A percentile compares a stretch with the other conserved stretches of the same genome.
Conservation (phyloP, 2,329 filamentous ascomycete genomes). For the Botrytis galanthina region DNA sequence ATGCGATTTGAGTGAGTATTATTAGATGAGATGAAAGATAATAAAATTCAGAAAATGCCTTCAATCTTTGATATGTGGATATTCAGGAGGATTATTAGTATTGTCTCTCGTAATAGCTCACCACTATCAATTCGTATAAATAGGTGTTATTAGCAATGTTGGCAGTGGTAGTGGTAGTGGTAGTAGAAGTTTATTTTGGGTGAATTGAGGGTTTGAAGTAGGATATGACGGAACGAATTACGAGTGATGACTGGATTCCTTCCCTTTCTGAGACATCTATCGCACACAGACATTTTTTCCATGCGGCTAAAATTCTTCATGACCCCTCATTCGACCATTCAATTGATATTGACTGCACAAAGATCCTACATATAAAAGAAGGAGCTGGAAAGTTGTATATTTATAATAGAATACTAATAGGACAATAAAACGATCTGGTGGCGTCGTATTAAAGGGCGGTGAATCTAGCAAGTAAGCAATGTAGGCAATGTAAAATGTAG, state of each 20-base stretch:
- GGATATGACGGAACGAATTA: conserved; percentile 10
- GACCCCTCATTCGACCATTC: conserved; percentile 4
- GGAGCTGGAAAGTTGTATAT: not conserved
- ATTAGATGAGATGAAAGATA: not conserved
- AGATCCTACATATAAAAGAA: not conserved
- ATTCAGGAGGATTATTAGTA: not conserved
- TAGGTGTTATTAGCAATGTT: not conserved
- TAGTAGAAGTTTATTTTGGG: not conserved
- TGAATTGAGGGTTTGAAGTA: not conserved
- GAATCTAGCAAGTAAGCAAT: not conserved
- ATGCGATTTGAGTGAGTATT: not conserved
- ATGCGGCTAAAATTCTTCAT: conserved; percentile 9
- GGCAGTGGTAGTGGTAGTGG: not conserved
- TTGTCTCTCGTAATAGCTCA: not conserved
- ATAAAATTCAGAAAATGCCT: not conserved
- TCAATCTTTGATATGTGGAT: not conserved
- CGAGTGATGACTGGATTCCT: conserved; percentile 6
- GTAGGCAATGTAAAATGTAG: not conserved
- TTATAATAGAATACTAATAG: not conserved
- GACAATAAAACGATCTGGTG: not conserved
- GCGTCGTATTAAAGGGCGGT: not conserved
- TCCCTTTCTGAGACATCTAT: not conserved
- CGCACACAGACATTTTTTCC: conserved; percentile 18
- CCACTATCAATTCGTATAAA: not conserved
- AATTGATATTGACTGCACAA: not conserved